phyloP scores from a whole-genome alignment of 805 yeast species.

The Yarrowia sp. region DNA sequence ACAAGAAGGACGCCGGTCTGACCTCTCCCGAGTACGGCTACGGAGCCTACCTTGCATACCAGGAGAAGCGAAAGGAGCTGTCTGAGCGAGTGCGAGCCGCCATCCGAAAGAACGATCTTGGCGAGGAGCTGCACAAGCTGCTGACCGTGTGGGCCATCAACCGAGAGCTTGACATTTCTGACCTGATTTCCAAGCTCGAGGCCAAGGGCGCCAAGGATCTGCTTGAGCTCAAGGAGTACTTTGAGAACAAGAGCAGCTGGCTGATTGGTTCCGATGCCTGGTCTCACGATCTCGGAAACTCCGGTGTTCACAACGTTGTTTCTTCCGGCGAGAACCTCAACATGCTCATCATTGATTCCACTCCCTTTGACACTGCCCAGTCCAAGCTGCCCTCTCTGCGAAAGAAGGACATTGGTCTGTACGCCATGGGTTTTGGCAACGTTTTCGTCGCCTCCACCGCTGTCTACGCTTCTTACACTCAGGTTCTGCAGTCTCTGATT shows the following conservation, averaged over 20 bases:
- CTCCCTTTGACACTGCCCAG: conserved; percentile 52
- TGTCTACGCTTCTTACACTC: conserved; percentile 89
- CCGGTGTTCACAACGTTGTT: conserved; percentile 84
- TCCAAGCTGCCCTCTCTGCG: conserved; percentile 40
- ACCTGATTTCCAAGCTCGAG: conserved; percentile 26
- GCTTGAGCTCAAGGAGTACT: conserved; percentile 42
- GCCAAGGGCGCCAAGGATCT: conserved; percentile 38
- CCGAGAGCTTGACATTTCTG: conserved; percentile 36
- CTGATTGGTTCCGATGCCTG: conserved; percentile 91
- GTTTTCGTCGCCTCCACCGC: conserved; percentile 94
- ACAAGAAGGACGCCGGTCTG: conserved; percentile 43
- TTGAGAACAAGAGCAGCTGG: conserved; percentile 62
- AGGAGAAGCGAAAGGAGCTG: conserved; percentile 50
- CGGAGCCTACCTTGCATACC: conserved; percentile 63
- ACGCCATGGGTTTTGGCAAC: conserved; percentile 89
- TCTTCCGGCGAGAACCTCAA: conserved; percentile 74
- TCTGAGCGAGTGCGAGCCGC: conserved; percentile 46
- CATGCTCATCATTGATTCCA: conserved; percentile 82
- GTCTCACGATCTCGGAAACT: conserved; percentile 88
- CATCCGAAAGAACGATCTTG: conserved; percentile 41
- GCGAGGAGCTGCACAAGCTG: conserved; percentile 44
- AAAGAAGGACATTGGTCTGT: conserved; percentile 89
- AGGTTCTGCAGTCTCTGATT: conserved; percentile 77
- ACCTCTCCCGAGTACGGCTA: conserved; percentile 82
- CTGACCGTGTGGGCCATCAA: conserved; percentile 67